Percentiles rank a stretch among this genome's conserved stretches.
Conservation (phyloP, 2,329 filamentous ascomycete species). For the Podosphaera fusca region DNA sequence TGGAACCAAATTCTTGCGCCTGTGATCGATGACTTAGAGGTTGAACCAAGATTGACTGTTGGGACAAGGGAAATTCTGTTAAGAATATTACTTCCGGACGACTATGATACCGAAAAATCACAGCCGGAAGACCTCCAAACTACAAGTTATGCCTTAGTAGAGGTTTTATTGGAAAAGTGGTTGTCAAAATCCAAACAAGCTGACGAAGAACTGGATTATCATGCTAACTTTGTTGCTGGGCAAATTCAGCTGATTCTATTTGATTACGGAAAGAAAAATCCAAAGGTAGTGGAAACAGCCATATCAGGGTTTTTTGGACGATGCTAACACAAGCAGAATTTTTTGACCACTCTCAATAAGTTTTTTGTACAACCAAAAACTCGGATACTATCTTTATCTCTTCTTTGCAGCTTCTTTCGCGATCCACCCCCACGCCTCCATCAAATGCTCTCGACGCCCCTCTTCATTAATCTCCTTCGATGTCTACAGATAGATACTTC, state of each 20-base stretch:
- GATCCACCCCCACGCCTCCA: slow-evolving; percentile 62
- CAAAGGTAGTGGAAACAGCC: slow-evolving; percentile 25
- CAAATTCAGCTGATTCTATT: slow-evolving; percentile 23
- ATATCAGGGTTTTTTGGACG: not conserved
- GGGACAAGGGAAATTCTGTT: slow-evolving; percentile 43
- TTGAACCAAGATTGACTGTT: slow-evolving; percentile 37
- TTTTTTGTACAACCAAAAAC: slow-evolving; percentile 41
- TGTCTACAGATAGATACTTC: slow-evolving; percentile 60
- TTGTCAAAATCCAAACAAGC: slow-evolving; percentile 22
- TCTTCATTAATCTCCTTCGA: slow-evolving; percentile 48
- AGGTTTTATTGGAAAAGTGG: slow-evolving; percentile 33
- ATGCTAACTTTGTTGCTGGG: slow-evolving; percentile 21
- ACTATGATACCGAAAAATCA: slow-evolving; percentile 25
- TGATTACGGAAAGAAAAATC: slow-evolving; percentile 37
- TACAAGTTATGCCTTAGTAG: slow-evolving; percentile 27
- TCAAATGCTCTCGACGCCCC: slow-evolving; percentile 41
- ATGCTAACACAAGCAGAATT: slow-evolving; percentile 24
- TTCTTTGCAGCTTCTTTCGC: slow-evolving; percentile 51
- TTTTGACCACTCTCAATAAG: slow-evolving; percentile 40
- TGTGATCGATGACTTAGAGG: slow-evolving; percentile 29
- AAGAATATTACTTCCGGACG: slow-evolving; percentile 38
- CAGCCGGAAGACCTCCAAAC: slow-evolving; percentile 22
- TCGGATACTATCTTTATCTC: slow-evolving; percentile 37
- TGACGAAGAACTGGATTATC: slow-evolving; percentile 21
- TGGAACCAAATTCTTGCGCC: slow-evolving; percentile 40